Evolutionary conservation across 495 filamentous ascomycete genomes (phyloP).

Genomic region (Neurospora sp.): DNA sequence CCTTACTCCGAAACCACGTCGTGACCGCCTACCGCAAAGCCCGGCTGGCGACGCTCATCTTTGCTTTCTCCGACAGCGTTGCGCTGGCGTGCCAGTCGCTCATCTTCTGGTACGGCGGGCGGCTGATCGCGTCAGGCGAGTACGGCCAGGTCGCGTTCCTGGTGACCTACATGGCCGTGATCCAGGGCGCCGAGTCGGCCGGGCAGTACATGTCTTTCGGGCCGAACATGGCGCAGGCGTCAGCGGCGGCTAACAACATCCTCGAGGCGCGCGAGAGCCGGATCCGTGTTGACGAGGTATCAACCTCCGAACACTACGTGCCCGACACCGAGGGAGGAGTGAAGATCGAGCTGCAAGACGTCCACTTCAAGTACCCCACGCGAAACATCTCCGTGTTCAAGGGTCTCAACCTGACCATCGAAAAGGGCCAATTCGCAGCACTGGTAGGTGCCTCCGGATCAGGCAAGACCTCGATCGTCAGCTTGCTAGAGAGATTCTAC

Average conservation of each 20-base stretch:
- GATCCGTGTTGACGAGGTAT: not conserved
- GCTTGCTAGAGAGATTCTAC: conserved; percentile 57
- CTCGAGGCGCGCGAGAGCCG: conserved; percentile 29
- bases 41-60: conserved; percentile 32
- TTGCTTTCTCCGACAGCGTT: conserved; percentile 35
- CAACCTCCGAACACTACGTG: conserved; percentile 11
- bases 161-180: conserved; percentile 39
- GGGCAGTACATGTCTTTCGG: conserved; percentile 39
- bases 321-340: conserved; percentile 35
- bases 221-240: conserved; percentile 39
- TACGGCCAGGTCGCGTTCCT: conserved; percentile 30
- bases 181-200: conserved; percentile 36
- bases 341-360: conserved; percentile 44
- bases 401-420: conserved; percentile 45
- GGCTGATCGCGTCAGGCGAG: conserved; percentile 27
- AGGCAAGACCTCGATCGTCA: conserved; percentile 62
- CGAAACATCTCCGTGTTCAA: conserved; percentile 42
- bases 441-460: conserved; percentile 64
- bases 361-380: conserved; percentile 52
- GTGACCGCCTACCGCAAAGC: conserved; percentile 32
- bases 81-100: conserved; percentile 35
- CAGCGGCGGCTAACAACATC: conserved; percentile 36
- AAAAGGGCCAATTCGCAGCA: conserved; percentile 55
- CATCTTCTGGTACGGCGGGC: conserved; percentile 43
- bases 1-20: conserved; percentile 30